Percentiles rank a stretch among this genome's conserved stretches.
Conservation (phyloP, 192 early-diverging fungal species). For the Lobosporangium transversale region DNA sequence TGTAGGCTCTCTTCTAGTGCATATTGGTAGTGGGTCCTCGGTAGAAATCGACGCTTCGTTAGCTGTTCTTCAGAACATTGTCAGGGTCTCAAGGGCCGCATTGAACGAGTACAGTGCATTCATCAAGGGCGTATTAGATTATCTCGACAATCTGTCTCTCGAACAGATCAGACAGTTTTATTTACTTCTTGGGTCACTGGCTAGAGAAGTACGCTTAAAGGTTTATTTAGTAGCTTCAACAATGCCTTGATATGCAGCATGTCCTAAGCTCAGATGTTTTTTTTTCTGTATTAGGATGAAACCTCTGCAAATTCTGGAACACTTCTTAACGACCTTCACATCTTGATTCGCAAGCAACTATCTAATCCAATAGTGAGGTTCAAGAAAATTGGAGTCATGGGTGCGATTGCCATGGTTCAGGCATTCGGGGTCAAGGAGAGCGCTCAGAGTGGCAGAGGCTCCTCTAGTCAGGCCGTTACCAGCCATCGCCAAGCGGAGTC, state of each 20-base stretch:
- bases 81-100: slow-evolving; percentile 54
- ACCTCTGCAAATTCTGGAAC: slow-evolving; percentile 43
- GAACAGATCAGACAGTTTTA: slow-evolving; percentile 75
- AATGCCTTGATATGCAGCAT: no score
- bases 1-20: slow-evolving; percentile 76
- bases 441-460: slow-evolving; percentile 18
- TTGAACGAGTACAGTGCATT: slow-evolving; percentile 72
- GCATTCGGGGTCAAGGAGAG: slow-evolving; percentile 61
- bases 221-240: no score
- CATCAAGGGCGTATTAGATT: slow-evolving; percentile 78
- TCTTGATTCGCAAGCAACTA: slow-evolving; percentile 81
- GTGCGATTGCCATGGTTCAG: slow-evolving; percentile 70
- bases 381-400: slow-evolving; percentile 80
- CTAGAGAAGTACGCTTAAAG: slow-evolving; percentile 60
- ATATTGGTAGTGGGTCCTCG: slow-evolving; percentile 75
- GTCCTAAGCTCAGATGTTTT: no score
- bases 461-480: slow-evolving; percentile 46
- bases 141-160: slow-evolving; percentile 72
- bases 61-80: slow-evolving; percentile 63
- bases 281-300: slow-evolving; percentile 25
- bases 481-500: slow-evolving; percentile 22
- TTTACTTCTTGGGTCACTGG: slow-evolving; percentile 70
- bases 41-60: slow-evolving; percentile 73
- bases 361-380: slow-evolving; percentile 69
- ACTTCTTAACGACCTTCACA: slow-evolving; percentile 77